Evolutionary conservation across 2,329 filamentous ascomycete genomes (phyloP), one percentile per base, ranked within the genome.

Genomic region (Exserohilum rostratum): DNA sequence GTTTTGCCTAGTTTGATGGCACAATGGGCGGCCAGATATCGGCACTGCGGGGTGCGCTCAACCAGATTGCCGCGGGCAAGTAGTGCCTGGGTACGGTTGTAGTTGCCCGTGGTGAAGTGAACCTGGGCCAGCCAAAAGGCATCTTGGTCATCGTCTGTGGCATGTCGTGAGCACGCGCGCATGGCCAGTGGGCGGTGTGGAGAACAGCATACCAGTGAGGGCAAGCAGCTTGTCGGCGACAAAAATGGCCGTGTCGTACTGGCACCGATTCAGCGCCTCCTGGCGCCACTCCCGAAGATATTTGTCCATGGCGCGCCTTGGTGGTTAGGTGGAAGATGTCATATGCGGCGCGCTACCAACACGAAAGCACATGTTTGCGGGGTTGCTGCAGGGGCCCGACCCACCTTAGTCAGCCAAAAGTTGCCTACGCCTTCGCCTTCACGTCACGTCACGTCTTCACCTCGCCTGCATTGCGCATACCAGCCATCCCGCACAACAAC

Each of bases 91-190:
- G 95, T 93, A 67, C 95, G 90, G 7, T 90, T 95, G 76, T 96
- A 97, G 80, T 98, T 96, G 67, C 91, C 93, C 44, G 91, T 95
- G 46, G 89, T 90, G 78, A 98, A 99, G 77, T 99, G 93, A 33
- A 96, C 91, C 77, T 98, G 93, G n/a, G 95, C 95, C 38, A 99
- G 88, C 89, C 92, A 97, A 72, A 96, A 96, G 35, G 93, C 93
- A 75, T 99, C 95, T 62, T 91, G 88, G 69, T 96, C 92, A 74
- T 93, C 90, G 70, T 93, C 95, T 97, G 62, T 7, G 29, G 6
- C 22, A 12, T 27, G 15, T 29, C 34, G 55, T 68, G 27, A 64
- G 46, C 57, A 17, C 62, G 38, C 18, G 43, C 38, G 35, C 35
- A 38, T 29, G 29, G 6, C 9, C 7, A 17, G 38, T 18, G 7